Evolutionary conservation across 116 monocot genomes (phyloP).

Genomic region (Iris pallida): DNA sequence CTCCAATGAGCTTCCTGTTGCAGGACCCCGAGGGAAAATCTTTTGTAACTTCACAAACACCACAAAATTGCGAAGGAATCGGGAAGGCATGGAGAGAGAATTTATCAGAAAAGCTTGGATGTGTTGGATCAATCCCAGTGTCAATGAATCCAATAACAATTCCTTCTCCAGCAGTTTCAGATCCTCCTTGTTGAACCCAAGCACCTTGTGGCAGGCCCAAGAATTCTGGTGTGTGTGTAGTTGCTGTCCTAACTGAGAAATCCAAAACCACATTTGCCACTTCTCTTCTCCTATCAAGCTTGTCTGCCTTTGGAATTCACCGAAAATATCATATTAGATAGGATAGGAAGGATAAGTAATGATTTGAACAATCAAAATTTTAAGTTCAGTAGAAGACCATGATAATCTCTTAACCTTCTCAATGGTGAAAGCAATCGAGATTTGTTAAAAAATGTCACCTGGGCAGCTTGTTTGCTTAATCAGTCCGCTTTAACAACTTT

Average conservation of each 20-base stretch:
- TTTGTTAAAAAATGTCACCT: too few relatives aligned
- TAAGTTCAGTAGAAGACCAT: too few relatives aligned
- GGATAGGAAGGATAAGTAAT: too few relatives aligned
- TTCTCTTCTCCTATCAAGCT: conserved; percentile 68
- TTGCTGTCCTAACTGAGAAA: conserved; percentile 85
- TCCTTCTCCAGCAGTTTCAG: conserved; percentile 80
- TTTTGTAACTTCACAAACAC: conserved; percentile 84
- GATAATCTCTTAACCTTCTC: too few relatives aligned
- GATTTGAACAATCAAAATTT: too few relatives aligned
- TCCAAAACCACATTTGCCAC: conserved; percentile 78
- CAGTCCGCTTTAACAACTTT: too few relatives aligned
- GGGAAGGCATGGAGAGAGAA: conserved; percentile 39
- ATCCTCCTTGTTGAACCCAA: conserved; percentile 87
- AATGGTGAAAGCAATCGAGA: too few relatives aligned
- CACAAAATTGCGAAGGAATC: conserved; percentile 72
- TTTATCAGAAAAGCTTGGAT: conserved; percentile 80
- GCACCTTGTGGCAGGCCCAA: conserved; percentile 86
- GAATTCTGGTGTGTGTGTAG: conserved; percentile 90
- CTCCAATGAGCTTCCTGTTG: conserved; percentile 91
- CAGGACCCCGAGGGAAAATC: conserved; percentile 99
- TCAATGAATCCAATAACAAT: conserved; percentile 90
- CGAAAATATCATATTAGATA: neutral
- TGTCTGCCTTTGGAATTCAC: conserved; percentile 58
- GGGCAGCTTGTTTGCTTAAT: too few relatives aligned
- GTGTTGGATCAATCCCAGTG: conserved; percentile 91